Conservation (phyloP, 108 stramenopile species). For the Chaetoceros muelleri region DNA sequence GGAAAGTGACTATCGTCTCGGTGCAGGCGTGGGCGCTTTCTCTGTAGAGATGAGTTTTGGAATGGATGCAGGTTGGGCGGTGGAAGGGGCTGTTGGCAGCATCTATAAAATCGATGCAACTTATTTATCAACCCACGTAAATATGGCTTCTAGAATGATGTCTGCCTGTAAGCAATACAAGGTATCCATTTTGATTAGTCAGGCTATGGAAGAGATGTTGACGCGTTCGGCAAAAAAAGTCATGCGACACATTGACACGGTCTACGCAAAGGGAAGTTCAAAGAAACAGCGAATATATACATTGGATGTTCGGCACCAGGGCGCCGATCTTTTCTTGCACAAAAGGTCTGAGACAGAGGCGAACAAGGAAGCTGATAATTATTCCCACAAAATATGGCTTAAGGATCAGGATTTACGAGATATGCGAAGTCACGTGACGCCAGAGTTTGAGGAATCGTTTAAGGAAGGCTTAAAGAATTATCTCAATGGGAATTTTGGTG, state of each 20-base stretch:
- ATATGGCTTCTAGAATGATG: slow-evolving; percentile 93
- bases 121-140: slow-evolving; percentile 92
- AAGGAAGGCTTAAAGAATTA: slow-evolving; percentile 54
- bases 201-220: slow-evolving; percentile 74
- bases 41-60: slow-evolving; percentile 82
- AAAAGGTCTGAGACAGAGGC: slow-evolving; percentile 50
- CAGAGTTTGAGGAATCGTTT: slow-evolving; percentile 61
- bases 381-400: slow-evolving; percentile 59
- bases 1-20: slow-evolving; percentile 66
- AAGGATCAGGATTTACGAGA: slow-evolving; percentile 68
- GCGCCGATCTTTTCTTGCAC: slow-evolving; percentile 72
- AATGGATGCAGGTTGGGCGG: slow-evolving; percentile 94
- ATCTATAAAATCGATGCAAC: slow-evolving; percentile 92
- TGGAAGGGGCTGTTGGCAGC: slow-evolving; percentile 91
- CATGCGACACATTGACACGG: slow-evolving; percentile 83
- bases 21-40: slow-evolving; percentile 59
- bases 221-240: slow-evolving; percentile 42
- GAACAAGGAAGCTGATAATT: slow-evolving; percentile 60
- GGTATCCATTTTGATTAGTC: slow-evolving; percentile 62
- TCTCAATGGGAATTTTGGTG: slow-evolving; percentile 59
- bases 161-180: slow-evolving; percentile 83
- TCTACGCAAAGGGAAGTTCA: slow-evolving; percentile 87
- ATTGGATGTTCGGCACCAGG: slow-evolving; percentile 70
- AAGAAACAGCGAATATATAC: slow-evolving; percentile 80
- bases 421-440: slow-evolving; percentile 70